Evolutionary conservation across 2,329 filamentous ascomycete species (phyloP).

Genomic region (Lachnellula cervina): DNA sequence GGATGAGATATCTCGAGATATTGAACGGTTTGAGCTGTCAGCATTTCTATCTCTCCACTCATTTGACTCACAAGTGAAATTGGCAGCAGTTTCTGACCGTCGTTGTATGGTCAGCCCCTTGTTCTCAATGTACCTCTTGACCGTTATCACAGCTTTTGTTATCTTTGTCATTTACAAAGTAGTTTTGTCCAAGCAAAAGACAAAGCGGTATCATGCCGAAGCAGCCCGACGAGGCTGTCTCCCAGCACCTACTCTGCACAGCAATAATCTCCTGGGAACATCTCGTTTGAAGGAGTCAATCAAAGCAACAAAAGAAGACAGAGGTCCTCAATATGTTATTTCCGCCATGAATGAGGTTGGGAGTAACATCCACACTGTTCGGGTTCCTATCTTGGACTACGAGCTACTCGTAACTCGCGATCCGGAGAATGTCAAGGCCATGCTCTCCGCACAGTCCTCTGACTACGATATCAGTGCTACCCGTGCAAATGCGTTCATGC

Average conservation of each 20-base stretch:
- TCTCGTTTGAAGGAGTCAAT: conserved; percentile 31
- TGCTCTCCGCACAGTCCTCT: conserved; percentile 27
- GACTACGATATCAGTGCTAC: conserved; percentile 35
- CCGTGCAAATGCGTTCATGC: conserved; percentile 32
- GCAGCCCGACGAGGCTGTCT: conserved; percentile 29
- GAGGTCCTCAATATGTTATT: conserved; percentile 33
- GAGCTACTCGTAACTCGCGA: conserved; percentile 35
- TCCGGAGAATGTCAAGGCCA: conserved; percentile 31
- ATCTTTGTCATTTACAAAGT: conserved; percentile 24
- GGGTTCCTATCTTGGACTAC: conserved; percentile 36
- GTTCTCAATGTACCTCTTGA: background rate
- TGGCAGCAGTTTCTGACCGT: no score
- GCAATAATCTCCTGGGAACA: conserved; percentile 32
- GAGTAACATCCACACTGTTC: conserved; percentile 31
- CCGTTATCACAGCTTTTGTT: background rate
- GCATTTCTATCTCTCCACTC: no score
- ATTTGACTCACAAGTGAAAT: no score
- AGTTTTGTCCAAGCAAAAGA: conserved; percentile 23
- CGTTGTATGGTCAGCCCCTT: background rate
- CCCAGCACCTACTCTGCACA: conserved; percentile 29
- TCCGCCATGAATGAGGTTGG: conserved; percentile 30
- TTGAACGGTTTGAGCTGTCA: no score
- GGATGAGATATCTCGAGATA: no score
- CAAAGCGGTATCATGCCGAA: conserved; percentile 27
- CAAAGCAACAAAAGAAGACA: conserved; percentile 32